Conservation (phyloP, 139 green algal genomes). For the Micractinium sp. region DNA sequence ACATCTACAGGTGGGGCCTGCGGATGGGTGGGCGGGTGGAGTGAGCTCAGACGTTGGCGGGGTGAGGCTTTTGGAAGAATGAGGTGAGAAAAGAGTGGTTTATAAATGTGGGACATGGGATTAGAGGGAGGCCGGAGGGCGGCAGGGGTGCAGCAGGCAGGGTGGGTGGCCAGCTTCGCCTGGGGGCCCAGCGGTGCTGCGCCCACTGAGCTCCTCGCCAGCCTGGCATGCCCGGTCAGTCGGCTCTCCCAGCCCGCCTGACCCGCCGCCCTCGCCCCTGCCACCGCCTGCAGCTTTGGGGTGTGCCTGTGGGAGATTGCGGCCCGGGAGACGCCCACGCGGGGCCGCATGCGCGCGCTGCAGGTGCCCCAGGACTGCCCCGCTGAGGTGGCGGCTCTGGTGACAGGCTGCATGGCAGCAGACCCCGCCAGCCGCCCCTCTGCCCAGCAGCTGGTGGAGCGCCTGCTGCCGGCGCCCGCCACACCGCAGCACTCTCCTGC, state of each 20-base stretch:
- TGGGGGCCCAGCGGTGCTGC: no score
- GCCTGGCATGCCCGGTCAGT: no score
- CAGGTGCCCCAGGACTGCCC: not conserved
- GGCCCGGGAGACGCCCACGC: not conserved
- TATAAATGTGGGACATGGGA: not conserved
- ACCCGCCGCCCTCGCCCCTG: not conserved
- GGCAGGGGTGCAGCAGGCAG: no score
- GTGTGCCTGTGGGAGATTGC: slow-evolving; percentile 27
- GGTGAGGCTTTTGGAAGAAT: no score
- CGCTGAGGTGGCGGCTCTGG: not conserved
- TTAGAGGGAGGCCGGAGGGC: no score
- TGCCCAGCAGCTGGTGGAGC: slow-evolving; percentile 1
- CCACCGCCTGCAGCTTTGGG: not conserved
- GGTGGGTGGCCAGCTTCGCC: no score
- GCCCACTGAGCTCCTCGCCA: no score
- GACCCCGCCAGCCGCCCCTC: not conserved
- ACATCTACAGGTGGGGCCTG: slow-evolving; percentile 47
- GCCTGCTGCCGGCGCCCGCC: not conserved
- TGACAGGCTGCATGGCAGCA: not conserved
- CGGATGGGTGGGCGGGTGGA: no score
- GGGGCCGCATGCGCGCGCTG: slow-evolving; percentile 1
- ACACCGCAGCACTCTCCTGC: not conserved
- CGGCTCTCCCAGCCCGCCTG: not conserved
- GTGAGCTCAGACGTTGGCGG: no score
- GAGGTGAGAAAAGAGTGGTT: no score